phyloP scores from a whole-genome alignment of 768 basidiomycete genomes.

The Lactarius pseudohatsudake region DNA sequence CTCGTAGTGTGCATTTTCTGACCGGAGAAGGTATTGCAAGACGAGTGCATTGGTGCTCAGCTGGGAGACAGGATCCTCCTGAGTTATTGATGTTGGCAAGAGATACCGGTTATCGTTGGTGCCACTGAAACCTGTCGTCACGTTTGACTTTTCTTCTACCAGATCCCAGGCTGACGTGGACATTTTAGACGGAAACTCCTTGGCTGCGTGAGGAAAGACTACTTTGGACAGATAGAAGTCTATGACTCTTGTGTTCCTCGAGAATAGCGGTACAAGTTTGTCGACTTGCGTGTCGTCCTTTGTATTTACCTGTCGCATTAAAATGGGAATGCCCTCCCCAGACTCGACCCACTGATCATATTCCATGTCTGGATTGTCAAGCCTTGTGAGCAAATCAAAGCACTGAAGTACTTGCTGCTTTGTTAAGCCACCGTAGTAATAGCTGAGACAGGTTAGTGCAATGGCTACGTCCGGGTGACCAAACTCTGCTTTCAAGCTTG shows the following conservation, averaged over 20 bases:
- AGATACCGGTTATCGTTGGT: slow-evolving; percentile 48
- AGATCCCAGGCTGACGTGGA: slow-evolving; percentile 54
- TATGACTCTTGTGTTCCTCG: slow-evolving; percentile 39
- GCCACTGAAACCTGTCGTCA: slow-evolving; percentile 53
- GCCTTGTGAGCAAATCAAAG: slow-evolving; percentile 42
- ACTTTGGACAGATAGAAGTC: slow-evolving; percentile 47
- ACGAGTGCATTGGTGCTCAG: slow-evolving; percentile 49
- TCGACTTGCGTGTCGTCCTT: slow-evolving; percentile 39
- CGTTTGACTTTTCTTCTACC: slow-evolving; percentile 39
- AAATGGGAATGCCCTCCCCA: slow-evolving; percentile 32
- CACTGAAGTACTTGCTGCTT: slow-evolving; percentile 39
- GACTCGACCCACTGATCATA: slow-evolving; percentile 43
- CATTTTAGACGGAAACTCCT: slow-evolving; percentile 47
- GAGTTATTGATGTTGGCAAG: slow-evolving; percentile 38
- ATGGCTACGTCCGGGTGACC: slow-evolving; percentile 53
- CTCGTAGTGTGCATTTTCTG: slow-evolving; percentile 42
- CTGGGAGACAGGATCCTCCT: slow-evolving; percentile 40
- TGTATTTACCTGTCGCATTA: slow-evolving; percentile 41
- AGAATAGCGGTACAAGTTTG: slow-evolving; percentile 38
- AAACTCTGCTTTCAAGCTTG: slow-evolving; percentile 47
- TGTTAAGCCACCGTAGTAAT: slow-evolving; percentile 49
- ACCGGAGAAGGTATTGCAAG: slow-evolving; percentile 39
- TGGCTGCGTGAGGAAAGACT: slow-evolving; percentile 52
- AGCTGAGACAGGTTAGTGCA: slow-evolving; percentile 46
- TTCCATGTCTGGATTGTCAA: slow-evolving; percentile 42